Conservation (phyloP, 345 rosid species). For the Salix suchowensis region DNA sequence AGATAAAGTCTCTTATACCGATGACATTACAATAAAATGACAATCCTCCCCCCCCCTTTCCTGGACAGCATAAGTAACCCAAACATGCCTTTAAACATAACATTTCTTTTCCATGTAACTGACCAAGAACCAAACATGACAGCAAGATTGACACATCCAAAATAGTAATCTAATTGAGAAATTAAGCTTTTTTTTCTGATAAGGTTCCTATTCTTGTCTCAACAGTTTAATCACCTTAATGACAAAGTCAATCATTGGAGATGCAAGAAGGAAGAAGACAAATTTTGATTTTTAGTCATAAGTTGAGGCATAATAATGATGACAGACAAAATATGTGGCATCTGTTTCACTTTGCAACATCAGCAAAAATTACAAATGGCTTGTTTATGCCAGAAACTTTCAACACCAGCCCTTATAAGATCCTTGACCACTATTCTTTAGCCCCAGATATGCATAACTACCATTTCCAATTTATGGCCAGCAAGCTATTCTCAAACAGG, state of each 20-base stretch:
- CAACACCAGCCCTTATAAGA: neutral
- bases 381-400: neutral
- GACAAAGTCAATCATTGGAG: neutral
- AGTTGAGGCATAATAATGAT: neutral
- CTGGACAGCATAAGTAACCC: too few relatives aligned
- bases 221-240: neutral
- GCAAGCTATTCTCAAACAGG: neutral
- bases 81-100: too few relatives aligned
- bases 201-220: neutral
- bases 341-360: neutral
- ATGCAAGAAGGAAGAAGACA: neutral
- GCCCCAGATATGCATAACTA: neutral
- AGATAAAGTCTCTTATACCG: too few relatives aligned
- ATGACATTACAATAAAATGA: too few relatives aligned
- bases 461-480: neutral
- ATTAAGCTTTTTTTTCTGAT: neutral
- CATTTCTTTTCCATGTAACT: too few relatives aligned
- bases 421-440: neutral
- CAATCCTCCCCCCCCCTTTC: too few relatives aligned
- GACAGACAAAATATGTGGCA: neutral
- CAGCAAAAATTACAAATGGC: neutral
- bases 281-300: neutral
- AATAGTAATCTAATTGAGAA: too few relatives aligned
- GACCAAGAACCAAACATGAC: too few relatives aligned
- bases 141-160: too few relatives aligned